Conservation (phyloP, 257 asterid genomes). For the Solanum commersonii region DNA sequence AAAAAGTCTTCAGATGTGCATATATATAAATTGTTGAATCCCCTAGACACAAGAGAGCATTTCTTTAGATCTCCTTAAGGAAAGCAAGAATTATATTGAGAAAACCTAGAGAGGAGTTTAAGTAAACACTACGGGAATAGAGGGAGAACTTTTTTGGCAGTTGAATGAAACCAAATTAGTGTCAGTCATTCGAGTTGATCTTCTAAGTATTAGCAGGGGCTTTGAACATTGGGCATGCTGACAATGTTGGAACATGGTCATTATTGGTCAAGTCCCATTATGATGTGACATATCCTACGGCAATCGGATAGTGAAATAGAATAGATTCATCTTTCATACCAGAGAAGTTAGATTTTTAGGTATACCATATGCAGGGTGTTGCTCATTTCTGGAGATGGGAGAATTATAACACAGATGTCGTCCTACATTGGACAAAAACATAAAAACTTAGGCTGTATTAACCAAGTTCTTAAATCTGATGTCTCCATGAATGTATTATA, state of each 20-base stretch:
- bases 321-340: neutral
- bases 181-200: neutral
- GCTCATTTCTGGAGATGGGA: neutral
- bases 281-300: neutral
- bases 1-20: neutral
- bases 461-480: neutral
- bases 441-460: neutral
- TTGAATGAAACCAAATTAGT: neutral
- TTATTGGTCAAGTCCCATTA: neutral
- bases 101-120: neutral
- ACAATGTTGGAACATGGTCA: neutral
- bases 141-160: neutral
- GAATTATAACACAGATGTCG: neutral
- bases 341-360: neutral
- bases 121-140: neutral
- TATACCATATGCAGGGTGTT: neutral
- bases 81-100: neutral
- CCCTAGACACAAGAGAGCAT: neutral
- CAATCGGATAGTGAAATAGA: neutral
- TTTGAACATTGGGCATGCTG: neutral
- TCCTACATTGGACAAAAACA: neutral
- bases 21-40: neutral
- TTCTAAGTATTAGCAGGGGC: neutral
- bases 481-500: neutral
- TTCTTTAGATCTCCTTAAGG: neutral